Evolutionary conservation across 2,329 filamentous ascomycete genomes (phyloP).

Genomic region (Rhynchosporium graminicola): DNA sequence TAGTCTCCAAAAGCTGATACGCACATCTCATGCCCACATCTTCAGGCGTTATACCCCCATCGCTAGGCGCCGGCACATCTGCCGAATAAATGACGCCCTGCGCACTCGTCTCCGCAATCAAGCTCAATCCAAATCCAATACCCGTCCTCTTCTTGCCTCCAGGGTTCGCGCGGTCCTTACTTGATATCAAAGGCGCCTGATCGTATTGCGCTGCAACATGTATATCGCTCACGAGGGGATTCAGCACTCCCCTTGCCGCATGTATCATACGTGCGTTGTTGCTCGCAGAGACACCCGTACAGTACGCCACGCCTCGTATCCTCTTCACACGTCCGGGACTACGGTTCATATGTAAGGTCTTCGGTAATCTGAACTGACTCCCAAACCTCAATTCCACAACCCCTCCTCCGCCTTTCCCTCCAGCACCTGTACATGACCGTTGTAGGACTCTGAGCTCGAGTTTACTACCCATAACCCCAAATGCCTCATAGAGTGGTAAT

Average conservation of each 20-base stretch:
- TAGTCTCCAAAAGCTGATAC: constrained; percentile 81
- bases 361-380: constrained; percentile 88
- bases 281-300: constrained; percentile 84
- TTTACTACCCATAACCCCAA: constrained; percentile 77
- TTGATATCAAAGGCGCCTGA: constrained; percentile 57
- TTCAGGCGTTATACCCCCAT: constrained; percentile 82
- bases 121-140: constrained; percentile 85
- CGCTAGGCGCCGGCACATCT: constrained; percentile 73
- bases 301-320: constrained; percentile 91
- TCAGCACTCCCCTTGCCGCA: constrained; percentile 81
- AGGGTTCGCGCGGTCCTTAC: constrained; percentile 55
- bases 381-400: constrained; percentile 93
- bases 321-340: constrained; percentile 82
- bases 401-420: constrained; percentile 80
- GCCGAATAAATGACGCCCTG: constrained; percentile 82
- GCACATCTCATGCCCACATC: constrained; percentile 88
- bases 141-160: constrained; percentile 70
- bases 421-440: constrained; percentile 74
- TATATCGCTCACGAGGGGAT: constrained; percentile 82
- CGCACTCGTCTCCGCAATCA: constrained; percentile 90
- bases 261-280: constrained; percentile 98
- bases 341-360: constrained; percentile 85
- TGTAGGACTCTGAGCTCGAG: constrained; percentile 83
- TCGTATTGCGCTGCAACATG: constrained; percentile 85
- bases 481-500: constrained; percentile 84